Evolutionary conservation across 2,329 filamentous ascomycete species (phyloP).

Genomic region (Hysterium pulicare): DNA sequence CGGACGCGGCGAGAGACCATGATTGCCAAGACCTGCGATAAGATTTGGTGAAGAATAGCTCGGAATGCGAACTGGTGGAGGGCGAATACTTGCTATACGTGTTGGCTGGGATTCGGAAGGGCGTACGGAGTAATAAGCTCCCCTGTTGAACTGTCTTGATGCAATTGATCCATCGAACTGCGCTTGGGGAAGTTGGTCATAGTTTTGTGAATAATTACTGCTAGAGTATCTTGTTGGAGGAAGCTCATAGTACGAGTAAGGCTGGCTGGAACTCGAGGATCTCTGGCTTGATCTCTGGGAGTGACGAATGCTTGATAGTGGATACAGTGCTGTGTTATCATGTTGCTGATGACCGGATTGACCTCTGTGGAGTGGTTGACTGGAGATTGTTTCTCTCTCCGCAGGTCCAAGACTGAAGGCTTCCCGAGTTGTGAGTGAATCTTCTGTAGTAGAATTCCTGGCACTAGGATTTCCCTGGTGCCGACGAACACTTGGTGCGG

Average conservation of each 20-base stretch:
- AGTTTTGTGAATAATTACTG: constrained; percentile 14
- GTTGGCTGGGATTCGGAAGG: constrained; percentile 11
- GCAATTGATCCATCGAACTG: constrained; percentile 21
- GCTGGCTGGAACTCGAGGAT: constrained; percentile 22
- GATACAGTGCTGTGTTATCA: background rate
- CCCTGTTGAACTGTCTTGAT: constrained; percentile 15
- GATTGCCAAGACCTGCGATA: constrained; percentile 2
- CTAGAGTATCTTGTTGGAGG: constrained; percentile 24
- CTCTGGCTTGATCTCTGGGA: constrained; percentile 1
- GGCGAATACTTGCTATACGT: constrained; percentile 2
- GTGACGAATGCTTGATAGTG: background rate
- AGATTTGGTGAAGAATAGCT: constrained; percentile 15
- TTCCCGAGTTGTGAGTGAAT: too few species aligned
- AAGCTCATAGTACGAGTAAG: constrained; percentile 33
- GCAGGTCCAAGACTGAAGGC: too few species aligned
- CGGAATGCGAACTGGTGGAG: constrained; percentile 8
- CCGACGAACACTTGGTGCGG: too few species aligned
- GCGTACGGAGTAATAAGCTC: constrained; percentile 20
- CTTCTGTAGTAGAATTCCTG: too few species aligned
- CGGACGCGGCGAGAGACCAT: constrained; percentile 15
- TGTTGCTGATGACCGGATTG: background rate
- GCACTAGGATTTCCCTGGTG: too few species aligned
- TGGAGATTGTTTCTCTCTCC: too few species aligned
- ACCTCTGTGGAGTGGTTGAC: too few species aligned
- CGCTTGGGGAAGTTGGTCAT: constrained; percentile 7